Conservation (phyloP, 371 early-diverging fungal genomes). For the Rhizopus delemar region DNA sequence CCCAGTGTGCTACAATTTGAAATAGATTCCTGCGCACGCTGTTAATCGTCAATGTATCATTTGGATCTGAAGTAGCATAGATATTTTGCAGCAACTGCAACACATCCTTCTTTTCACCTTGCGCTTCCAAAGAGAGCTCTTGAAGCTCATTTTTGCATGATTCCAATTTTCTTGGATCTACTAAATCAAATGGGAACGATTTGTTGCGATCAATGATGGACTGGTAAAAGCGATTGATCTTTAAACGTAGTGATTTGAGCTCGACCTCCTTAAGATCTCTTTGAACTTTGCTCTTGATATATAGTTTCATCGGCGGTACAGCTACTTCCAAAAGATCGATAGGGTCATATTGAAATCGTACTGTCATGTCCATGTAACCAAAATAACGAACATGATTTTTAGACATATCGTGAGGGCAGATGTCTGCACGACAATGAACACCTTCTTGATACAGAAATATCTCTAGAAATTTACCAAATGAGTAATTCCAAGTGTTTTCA, state of each 20-base stretch:
- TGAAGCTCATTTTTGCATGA: conserved; percentile 65
- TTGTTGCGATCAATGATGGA: conserved; percentile 70
- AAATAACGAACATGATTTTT: conserved; percentile 84
- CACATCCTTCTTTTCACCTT: conserved; percentile 79
- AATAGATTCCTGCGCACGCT: conserved; percentile 73
- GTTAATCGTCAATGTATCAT: conserved; percentile 81
- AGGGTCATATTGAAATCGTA: conserved; percentile 77
- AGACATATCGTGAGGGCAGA: conserved; percentile 86
- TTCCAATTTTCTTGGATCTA: conserved; percentile 64
- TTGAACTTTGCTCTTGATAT: conserved; percentile 61
- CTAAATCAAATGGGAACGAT: conserved; percentile 66
- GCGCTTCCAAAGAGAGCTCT: conserved; percentile 64
- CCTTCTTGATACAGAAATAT: conserved; percentile 78
- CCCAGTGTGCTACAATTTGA: conserved; percentile 81
- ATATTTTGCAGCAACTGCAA: conserved; percentile 83
- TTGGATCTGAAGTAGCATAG: conserved; percentile 70
- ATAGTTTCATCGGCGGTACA: conserved; percentile 81
- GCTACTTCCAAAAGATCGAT: conserved; percentile 81
- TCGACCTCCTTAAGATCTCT: conserved; percentile 66
- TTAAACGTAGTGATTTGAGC: conserved; percentile 55
- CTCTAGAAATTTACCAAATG: conserved; percentile 96
- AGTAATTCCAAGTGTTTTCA: conserved; percentile 89
- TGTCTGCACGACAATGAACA: conserved; percentile 69
- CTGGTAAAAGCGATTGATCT: conserved; percentile 74
- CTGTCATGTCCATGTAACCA: conserved; percentile 72